Base-by-base conservation (phyloP, 176 grass and related monocot genomes). In the Tillandsia fasciculata region DNA sequence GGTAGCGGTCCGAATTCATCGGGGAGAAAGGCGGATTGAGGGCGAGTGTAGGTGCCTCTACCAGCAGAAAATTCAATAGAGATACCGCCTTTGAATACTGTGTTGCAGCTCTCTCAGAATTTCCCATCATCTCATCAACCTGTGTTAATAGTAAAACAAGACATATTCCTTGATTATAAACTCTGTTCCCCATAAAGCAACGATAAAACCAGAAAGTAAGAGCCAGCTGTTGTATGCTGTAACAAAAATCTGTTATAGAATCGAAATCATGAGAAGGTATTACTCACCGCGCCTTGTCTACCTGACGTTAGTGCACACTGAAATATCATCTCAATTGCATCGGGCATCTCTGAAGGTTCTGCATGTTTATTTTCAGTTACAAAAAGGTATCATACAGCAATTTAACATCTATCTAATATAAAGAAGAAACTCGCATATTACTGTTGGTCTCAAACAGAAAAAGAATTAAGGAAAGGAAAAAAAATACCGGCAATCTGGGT, bases 291-390 rank as follows among this genome's bases (percentile, higher is more conserved):
- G 57, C 94, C 94, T 28, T 79, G 77, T 75, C 94, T 92, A 76
- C 94, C 94, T 15, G 82, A 73, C 27, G 65, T 63, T 14, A 97
- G 90, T 48, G 94, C 89, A 53, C 73, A 89, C 20, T 97, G 94
- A 87, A 93, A 97, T 93, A 97, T 90, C 50, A 93, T 84, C 76
- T 97, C 94, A 72, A 97, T 85, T 12, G 89, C 89, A 77, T 97
- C 94, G 9, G 94, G 89, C 86, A 97, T 90, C 73, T 90, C 89
- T 52, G 82, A 85, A 77, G 86, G 74, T 69, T 87, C 94, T 97
- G 87, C 72, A 73, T 78, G 72, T 65, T 79, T 78, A 76, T 53
- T 28, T 74, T 76, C 65, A 66, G 18, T 49, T 66, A 80, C 48
- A 82, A 65, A 56, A 70, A 49, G 11, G 52, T 59, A 53, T 8